Percentiles rank a stretch among this genome's conserved stretches.
phyloP scores from a whole-genome alignment of 2,329 filamentous ascomycete genomes.

The Fusarium sp. region DNA sequence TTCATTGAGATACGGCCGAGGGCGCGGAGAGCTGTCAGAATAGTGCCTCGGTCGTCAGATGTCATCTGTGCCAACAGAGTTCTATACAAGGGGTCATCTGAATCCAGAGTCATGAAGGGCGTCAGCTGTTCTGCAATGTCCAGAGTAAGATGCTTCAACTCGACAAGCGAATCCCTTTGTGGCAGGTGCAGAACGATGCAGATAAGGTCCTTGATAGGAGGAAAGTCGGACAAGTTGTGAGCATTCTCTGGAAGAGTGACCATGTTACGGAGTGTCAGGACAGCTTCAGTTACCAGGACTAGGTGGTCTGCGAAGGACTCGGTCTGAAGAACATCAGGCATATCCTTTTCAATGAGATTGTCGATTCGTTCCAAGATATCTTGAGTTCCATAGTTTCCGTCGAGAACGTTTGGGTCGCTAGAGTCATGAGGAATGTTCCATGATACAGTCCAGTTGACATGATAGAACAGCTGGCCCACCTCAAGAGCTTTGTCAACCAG shows the following conservation, averaged over 20 bases:
- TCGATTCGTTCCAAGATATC: conserved; percentile 75
- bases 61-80: conserved; percentile 74
- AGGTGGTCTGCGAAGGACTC: conserved; percentile 77
- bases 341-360: conserved; percentile 67
- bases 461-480: conserved; percentile 81
- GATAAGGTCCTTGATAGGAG: conserved; percentile 81
- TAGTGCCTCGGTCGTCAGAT: conserved; percentile 81
- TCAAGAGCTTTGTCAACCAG: conserved; percentile 87
- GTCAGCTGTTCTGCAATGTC: conserved; percentile 94
- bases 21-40: conserved; percentile 83
- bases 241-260: conserved; percentile 93
- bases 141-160: conserved; percentile 89
- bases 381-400: conserved; percentile 62
- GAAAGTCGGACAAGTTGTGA: conserved; percentile 79
- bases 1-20: conserved; percentile 91
- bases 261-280: conserved; percentile 93
- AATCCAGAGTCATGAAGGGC: conserved; percentile 78
- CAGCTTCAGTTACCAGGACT: conserved; percentile 84
- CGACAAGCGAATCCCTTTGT: conserved; percentile 75
- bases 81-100: conserved; percentile 81
- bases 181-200: conserved; percentile 86
- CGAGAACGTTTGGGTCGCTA: conserved; percentile 59
- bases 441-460: conserved; percentile 82
- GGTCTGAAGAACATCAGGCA: conserved; percentile 78
- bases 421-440: conserved; percentile 70